Percentiles rank a stretch among this genome's conserved stretches.
Evolutionary conservation across 306 rosid genomes (phyloP).

Genomic region (Abrus pulchellus): DNA sequence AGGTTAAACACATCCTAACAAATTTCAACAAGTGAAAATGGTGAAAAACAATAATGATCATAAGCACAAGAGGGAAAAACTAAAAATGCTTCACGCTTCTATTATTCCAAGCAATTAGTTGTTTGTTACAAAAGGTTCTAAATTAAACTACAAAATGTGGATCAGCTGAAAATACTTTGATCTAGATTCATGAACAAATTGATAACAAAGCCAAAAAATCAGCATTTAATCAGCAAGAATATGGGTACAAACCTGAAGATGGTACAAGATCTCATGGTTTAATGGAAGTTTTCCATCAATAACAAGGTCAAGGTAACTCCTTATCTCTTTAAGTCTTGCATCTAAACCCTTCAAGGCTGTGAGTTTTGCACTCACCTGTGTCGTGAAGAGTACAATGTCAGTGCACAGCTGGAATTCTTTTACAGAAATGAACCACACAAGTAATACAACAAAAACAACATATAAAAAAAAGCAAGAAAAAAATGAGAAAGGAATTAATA

Average conservation of each 20-base stretch:
- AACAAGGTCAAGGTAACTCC: conserved; percentile 87
- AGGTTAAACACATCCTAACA: conserved; percentile 65
- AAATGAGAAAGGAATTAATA: conserved; percentile 21
- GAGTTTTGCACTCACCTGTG: conserved; percentile 88
- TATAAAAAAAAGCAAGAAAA: not conserved
- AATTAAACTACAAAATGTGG: not conserved
- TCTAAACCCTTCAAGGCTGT: conserved; percentile 95
- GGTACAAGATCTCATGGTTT: conserved; percentile 93
- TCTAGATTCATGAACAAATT: conserved; percentile 26
- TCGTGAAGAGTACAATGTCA: conserved; percentile 14
- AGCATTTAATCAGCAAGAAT: not conserved
- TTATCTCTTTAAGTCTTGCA: conserved; percentile 84
- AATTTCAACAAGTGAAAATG: conserved; percentile 27
- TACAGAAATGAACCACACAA: conserved; percentile 31
- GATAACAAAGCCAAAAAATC: conserved; percentile 29
- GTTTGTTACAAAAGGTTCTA: not conserved
- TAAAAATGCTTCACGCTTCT: not conserved
- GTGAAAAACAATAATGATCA: conserved; percentile 19
- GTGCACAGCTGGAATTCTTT: conserved; percentile 11
- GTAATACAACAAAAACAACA: conserved; percentile 1
- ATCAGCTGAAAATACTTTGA: conserved; percentile 3
- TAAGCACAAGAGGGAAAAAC: not conserved
- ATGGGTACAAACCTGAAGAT: conserved; percentile 70
- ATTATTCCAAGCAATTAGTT: not conserved
- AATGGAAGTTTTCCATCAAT: conserved; percentile 82